Conservation (phyloP, 2,329 filamentous ascomycete species). For the Hirsutella minnesotensis region DNA sequence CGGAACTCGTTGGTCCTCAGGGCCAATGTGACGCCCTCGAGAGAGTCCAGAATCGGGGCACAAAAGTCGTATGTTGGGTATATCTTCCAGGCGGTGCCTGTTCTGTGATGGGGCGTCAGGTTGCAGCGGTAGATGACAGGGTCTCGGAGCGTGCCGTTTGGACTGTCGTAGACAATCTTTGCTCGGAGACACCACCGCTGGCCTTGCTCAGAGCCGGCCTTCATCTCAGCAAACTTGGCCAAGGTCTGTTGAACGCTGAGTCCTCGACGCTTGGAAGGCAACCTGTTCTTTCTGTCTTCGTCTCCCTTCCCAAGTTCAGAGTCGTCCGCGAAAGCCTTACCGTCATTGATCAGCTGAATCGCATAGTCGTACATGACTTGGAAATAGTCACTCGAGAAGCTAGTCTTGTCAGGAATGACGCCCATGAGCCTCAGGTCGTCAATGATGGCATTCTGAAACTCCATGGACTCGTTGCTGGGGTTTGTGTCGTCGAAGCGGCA, state of each 20-base stretch:
- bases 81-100: not conserved
- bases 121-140: not conserved
- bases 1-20: not conserved
- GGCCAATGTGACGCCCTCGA: not conserved
- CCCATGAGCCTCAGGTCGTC: conserved; percentile 17
- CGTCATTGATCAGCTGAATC: not conserved
- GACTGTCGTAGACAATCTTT: not conserved
- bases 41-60: not conserved
- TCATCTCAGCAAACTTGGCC: not conserved
- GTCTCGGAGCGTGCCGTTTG: not conserved
- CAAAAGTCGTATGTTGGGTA: not conserved
- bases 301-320: not conserved
- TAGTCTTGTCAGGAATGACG: not conserved
- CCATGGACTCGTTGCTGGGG: conserved; percentile 81
- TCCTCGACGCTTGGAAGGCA: not conserved
- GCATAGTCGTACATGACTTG: not conserved
- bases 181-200: not conserved
- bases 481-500: conserved; percentile 91
- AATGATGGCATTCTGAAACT: conserved; percentile 79
- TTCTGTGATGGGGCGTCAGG: not conserved
- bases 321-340: not conserved
- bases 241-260: not conserved
- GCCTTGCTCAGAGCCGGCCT: not conserved
- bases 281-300: not conserved
- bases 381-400: not conserved